Base-by-base conservation (phyloP, 805 yeast species). In the Pichia sporocuriosa region DNA sequence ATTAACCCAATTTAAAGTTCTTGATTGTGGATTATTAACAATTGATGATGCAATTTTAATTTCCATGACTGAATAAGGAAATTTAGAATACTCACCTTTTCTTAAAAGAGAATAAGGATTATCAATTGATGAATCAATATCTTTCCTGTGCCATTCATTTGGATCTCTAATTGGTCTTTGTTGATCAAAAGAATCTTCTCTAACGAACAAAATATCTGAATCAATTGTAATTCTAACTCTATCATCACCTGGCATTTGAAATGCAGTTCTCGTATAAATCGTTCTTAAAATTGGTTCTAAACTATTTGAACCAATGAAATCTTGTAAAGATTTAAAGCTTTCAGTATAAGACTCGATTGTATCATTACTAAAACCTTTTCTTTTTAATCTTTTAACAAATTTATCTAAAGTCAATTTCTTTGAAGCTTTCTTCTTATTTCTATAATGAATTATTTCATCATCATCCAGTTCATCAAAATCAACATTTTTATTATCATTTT, bases 211-310 rank as follows among this genome's bases (percentile, higher is more conserved):
- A 43, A 93, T 77, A 59, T 93, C 93, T 13, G 94, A 82, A 64
- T 90, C 97, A 49, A 90, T 85, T 33, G 85, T 81, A 46, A 93
- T 80, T 59, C 97, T 79, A 29, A 89, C 82, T 56, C 90, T 77
- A 60, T 89, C 94, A 60, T 93, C 97, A 44, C 97, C 97, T 3
- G 98, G 98, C 54, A 90, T 90, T 69, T 90, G 97, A 70, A 93
- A 90, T 3, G 97, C 97, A 6, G 96, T 85, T 62, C 97, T 75
- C 32, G 87, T 84, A 66, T 85, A 87, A 28, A 81, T 76, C 10
- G 96, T 76, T 66, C 97, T 79, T 59, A 93, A 65, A 29, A 85
- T 77, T 12, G 98, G 98, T 63, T 86, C 84, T 49, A 90, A 70
- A 46, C 77, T 73, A 52, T 79, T 71, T 40, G 77, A 77, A 31